These are phyloP conservation scores for Uronychia binucleata DNA, from an alignment of 73 alveolate species.

Conservation along the genomic window DNA sequence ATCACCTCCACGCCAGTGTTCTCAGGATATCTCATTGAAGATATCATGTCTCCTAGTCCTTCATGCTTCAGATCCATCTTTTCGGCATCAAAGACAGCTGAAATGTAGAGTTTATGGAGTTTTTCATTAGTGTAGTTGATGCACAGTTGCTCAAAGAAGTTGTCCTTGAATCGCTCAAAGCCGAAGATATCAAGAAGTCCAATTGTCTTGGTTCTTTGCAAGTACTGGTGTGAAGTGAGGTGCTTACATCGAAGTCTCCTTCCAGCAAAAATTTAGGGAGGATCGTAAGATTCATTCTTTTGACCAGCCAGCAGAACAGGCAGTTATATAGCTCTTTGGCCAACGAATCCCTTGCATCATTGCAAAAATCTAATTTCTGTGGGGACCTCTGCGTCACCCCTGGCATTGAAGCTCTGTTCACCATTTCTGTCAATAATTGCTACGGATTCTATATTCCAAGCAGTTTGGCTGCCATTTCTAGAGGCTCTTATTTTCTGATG, in stretches of 20 bases:
- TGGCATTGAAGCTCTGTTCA: conserved; percentile 78
- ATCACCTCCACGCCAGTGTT: conserved; percentile 71
- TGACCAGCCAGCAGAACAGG: conserved; percentile 89
- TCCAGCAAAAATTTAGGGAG: conserved; percentile 59
- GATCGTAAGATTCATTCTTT: conserved; percentile 88
- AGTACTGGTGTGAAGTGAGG: background rate
- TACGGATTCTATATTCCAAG: conserved; percentile 66
- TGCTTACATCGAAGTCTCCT: conserved; percentile 21
- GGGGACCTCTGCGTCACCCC: conserved; percentile 83
- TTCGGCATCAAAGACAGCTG: conserved; percentile 85
- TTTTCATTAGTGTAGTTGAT: conserved; percentile 94
- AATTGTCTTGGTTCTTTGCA: conserved; percentile 64
- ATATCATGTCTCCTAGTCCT: conserved; percentile 62
- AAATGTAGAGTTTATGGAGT: conserved; percentile 85
- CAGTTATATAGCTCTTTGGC: conserved; percentile 86
- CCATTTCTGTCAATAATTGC: conserved; percentile 69
- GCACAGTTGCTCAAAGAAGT: conserved; percentile 91
- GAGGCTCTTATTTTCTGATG: conserved; percentile 60
- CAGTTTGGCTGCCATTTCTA: conserved; percentile 61
- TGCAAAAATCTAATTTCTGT: conserved; percentile 67
- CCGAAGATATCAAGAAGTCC: conserved; percentile 97
- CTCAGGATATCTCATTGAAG: conserved; percentile 62
- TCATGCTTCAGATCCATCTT: conserved; percentile 68
- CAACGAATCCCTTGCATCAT: conserved; percentile 88
- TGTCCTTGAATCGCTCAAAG: conserved; percentile 90